Conservation (phyloP, 106 monocot species). For the Acorus calamus region DNA sequence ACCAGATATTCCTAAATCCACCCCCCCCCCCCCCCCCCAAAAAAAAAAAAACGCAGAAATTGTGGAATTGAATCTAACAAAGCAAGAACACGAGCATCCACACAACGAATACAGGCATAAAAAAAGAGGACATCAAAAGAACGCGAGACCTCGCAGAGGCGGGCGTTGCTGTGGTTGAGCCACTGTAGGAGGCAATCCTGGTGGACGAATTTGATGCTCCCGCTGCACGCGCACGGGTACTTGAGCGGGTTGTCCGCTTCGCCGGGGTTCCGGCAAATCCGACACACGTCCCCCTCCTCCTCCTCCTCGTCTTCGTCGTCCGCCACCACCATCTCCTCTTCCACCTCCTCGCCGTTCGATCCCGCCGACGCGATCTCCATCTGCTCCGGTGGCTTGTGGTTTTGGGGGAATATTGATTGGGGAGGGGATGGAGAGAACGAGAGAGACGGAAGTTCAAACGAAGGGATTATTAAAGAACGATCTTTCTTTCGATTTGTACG, state of each 20-base stretch:
- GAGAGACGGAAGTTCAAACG: no score
- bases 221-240: conserved; percentile 99
- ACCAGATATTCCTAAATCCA: no score
- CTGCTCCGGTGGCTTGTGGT: no score
- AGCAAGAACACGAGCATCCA: neutral
- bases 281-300: conserved; percentile 94
- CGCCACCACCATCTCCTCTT: neutral
- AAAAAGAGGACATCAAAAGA: neutral
- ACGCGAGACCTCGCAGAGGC: conserved; percentile 80
- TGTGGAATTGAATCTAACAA: neutral
- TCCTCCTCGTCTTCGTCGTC: conserved; percentile 49
- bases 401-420: no score
- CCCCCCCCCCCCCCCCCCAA: no score
- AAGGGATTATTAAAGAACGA: no score
- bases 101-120: neutral
- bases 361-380: no score
- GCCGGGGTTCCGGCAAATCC: conserved; percentile 95
- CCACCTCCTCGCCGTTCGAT: neutral
- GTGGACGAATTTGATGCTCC: conserved; percentile 98
- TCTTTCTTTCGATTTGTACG: no score
- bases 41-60: neutral
- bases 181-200: conserved; percentile 99
- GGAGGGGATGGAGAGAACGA: no score
- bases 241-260: conserved; percentile 71
- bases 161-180: conserved; percentile 96